Percentiles rank a stretch among this genome's conserved stretches.
These are phyloP conservation scores for Backusella westeae DNA, from an alignment of 192 early-diverging fungal genomes.

Conservation along the genomic window DNA sequence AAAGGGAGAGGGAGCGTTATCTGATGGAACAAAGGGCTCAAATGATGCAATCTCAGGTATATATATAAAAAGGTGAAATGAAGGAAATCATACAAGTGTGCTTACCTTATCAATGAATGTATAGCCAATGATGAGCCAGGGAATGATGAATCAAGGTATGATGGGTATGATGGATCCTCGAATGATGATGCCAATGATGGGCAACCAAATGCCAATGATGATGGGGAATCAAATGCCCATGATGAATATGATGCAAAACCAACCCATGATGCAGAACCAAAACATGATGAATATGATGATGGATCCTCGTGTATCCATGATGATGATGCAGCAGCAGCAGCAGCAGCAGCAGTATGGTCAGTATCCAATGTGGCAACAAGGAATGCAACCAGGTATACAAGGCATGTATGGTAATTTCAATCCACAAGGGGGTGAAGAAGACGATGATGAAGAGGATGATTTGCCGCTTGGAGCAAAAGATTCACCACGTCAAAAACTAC, in stretches of 20 bases:
- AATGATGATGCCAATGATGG: neutral
- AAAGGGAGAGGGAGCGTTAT: constrained; percentile 33
- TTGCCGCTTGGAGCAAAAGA: constrained; percentile 28
- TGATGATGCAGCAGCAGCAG: constrained; percentile 5
- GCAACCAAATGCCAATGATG: neutral
- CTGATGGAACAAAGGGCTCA: constrained; percentile 35
- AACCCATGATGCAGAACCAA: constrained; percentile 2
- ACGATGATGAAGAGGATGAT: constrained; percentile 34
- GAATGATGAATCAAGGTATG: constrained; percentile 5
- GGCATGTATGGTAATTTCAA: constrained; percentile 14
- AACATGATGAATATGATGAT: constrained; percentile 22
- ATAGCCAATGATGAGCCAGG: neutral
- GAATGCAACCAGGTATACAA: neutral
- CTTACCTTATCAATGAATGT: neutral
- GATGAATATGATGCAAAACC: constrained; percentile 9
- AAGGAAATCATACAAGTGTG: neutral
- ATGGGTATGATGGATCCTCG: constrained; percentile 10
- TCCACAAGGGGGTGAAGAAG: constrained; percentile 15
- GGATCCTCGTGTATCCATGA: constrained; percentile 21
- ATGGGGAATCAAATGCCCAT: neutral
- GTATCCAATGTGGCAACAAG: constrained; percentile 17
- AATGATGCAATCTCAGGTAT: neutral
- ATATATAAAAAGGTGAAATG: neutral
- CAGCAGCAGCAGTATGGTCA: neutral
- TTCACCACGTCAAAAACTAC: constrained; percentile 1